Base-by-base conservation (phyloP, 2,329 filamentous ascomycete species). In the Xylariaceae sp. region DNA sequence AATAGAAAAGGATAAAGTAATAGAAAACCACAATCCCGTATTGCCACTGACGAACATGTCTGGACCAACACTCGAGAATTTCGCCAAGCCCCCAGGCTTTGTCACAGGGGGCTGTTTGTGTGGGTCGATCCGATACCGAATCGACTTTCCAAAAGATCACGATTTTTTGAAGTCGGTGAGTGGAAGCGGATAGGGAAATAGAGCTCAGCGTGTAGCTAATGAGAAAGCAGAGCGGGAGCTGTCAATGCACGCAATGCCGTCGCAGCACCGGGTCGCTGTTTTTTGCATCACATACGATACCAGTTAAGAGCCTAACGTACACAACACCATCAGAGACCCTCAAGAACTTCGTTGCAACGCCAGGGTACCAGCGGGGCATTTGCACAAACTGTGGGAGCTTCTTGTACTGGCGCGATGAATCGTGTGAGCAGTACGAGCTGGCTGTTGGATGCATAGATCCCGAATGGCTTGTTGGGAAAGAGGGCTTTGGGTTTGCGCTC, bases 191-290 rank as follows among this genome's bases (percentile, higher is more conserved):
- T 2, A 13, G 13, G 13, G 3, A 26, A 2, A 11, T 10, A 9
- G 23, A 15, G 7, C 16, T 36, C 9, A 4, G 23, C 11, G 18
- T 23, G 11, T 10, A 16, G 18, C 33, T 36, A 15, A 40, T 23
- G 3, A 40, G 16, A n/a, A 13, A 21, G 11, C 5, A 78, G 76
- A 70, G 71, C 55, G 66, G 69, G 43, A 80, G 76, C 9, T 83
- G 80, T 64, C 79, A 82, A 60, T 83, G 80, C 70, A 77, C 76
- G 5, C 79, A 81, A 64, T 83, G 80, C 67, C 78, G 80, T 62
- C 79, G 79, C 54, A 73, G 76, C 53, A 77, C 77, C 5, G 79
- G 79, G 40, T 63, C 74, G 3, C 72, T 82, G 43, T 65, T 80
- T 59, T 70, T 74, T 57, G 67, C 70, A 51, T 65, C 72, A 39